Conservation (phyloP, 495 filamentous ascomycete species). For the Penicillium cinerascens region DNA sequence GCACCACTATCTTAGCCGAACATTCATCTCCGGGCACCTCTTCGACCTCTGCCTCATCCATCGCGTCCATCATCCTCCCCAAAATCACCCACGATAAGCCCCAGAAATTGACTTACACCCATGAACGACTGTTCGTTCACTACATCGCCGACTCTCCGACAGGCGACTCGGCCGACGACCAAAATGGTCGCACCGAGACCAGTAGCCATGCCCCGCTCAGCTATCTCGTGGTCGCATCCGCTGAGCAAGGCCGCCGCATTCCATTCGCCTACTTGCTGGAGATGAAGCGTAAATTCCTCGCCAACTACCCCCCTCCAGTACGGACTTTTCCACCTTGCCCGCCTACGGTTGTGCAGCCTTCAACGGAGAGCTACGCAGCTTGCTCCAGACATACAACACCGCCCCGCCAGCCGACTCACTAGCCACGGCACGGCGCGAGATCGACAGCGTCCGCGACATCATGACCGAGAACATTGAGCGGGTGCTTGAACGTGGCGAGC, state of each 20-base stretch:
- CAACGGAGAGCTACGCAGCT: slow-evolving; percentile 67
- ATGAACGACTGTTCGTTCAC: slow-evolving; percentile 87
- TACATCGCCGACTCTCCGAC: slow-evolving; percentile 86
- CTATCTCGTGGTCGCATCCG: slow-evolving; percentile 78
- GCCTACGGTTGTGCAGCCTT: slow-evolving; percentile 89
- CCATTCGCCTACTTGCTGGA: slow-evolving; percentile 91
- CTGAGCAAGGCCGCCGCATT: slow-evolving; percentile 76
- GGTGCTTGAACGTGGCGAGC: slow-evolving; percentile 88
- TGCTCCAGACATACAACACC: slow-evolving; percentile 84
- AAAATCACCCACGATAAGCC: slow-evolving; percentile 80
- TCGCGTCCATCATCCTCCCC: slow-evolving; percentile 91
- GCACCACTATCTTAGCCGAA: slow-evolving; percentile 87
- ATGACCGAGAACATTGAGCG: slow-evolving; percentile 99
- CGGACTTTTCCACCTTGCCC: slow-evolving; percentile 73
- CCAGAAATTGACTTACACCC: slow-evolving; percentile 91
- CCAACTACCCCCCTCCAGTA: slow-evolving; percentile 63
- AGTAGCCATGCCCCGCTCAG: slow-evolving; percentile 72
- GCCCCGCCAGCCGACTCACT: slow-evolving; percentile 82
- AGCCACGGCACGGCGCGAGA: slow-evolving; percentile 76
- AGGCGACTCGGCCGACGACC: slow-evolving; percentile 42
- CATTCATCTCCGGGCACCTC: slow-evolving; percentile 75
- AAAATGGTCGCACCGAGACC: slow-evolving; percentile 29
- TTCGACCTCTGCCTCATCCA: slow-evolving; percentile 67
- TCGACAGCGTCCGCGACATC: slow-evolving; percentile 88
- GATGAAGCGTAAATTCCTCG: slow-evolving; percentile 83